Evolutionary conservation across 768 basidiomycete species (phyloP), one percentile per base, ranked within the genome.

Genomic region (Tephrocybe sp.): DNA sequence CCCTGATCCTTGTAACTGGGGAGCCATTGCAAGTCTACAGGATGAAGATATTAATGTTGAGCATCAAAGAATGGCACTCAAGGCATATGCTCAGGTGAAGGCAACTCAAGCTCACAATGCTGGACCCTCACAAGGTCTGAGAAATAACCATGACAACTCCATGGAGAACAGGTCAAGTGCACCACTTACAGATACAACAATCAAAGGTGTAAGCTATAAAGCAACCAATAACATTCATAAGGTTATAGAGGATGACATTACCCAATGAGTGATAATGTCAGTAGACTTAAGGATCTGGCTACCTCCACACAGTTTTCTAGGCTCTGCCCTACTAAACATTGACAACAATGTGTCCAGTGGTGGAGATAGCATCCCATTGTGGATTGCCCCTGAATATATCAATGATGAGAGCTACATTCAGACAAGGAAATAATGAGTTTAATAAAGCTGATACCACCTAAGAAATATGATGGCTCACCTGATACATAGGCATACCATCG

Each of bases 391-490:
- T n/a, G 57, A 4, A 34, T 46, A 3, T 71, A 69, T 54, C 56
- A 67, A 64, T 48, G 51, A 59, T 1, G 46, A 56, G 10, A 36
- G 48, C 0, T 69, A 64, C 39, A 60, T 65, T 43, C 41, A 54
- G 1, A 68, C 68, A 32, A 54, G 69, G 18, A 62, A 56, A 0
- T 57, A 67, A 33, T 56, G 55, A 0, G n/a, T n/a, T n/a, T n/a
- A n/a, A n/a, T n/a, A n/a, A n/a, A n/a, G n/a, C n/a, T n/a, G n/a
- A n/a, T n/a, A n/a, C n/a, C n/a, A n/a, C n/a, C n/a, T n/a, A n/a
- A n/a, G n/a, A n/a, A n/a, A n/a, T n/a, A n/a, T n/a, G n/a, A n/a
- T n/a, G n/a, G n/a, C n/a, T n/a, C n/a, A n/a, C n/a, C n/a, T n/a
- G n/a, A n/a, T n/a, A n/a, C n/a, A n/a, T n/a, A n/a, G n/a, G n/a